A percentile compares a stretch with the other conserved stretches of the same genome.
Evolutionary conservation across 2,329 filamentous ascomycete species (phyloP).

Genomic region (Massarina eburnea): DNA sequence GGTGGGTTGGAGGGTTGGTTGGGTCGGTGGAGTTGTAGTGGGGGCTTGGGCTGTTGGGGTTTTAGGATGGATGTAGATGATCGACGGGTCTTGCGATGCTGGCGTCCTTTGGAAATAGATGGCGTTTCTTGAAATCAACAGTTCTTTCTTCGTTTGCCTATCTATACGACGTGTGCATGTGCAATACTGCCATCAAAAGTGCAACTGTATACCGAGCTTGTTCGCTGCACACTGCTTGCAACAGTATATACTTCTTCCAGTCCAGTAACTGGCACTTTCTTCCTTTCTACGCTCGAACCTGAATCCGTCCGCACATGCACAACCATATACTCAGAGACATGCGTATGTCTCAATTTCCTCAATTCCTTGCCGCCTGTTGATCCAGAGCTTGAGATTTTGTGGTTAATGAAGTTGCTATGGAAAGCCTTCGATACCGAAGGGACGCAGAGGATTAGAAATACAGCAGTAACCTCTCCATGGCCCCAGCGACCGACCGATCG

Average conservation of each 20-base stretch:
- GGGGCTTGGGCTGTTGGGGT: background rate
- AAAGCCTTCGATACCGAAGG: slow-evolving; percentile 4
- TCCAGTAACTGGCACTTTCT: background rate
- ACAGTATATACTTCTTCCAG: background rate
- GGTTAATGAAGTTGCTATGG: background rate
- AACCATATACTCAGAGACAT: background rate
- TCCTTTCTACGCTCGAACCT: background rate
- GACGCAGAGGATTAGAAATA: slow-evolving; percentile 6
- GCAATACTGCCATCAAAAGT: background rate
- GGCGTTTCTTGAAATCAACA: too few species aligned
- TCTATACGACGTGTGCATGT: too few species aligned
- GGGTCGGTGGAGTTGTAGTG: background rate
- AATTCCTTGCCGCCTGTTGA: background rate
- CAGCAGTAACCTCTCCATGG: slow-evolving; percentile 4
- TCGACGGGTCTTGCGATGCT: background rate
- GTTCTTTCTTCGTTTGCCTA: too few species aligned
- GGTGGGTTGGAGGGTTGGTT: background rate
- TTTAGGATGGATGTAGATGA: background rate
- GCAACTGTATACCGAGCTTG: background rate
- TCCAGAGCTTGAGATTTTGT: background rate
- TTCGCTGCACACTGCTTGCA: background rate
- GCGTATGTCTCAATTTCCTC: background rate
- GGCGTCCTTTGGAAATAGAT: too few species aligned
- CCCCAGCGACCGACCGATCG: slow-evolving; percentile 6
- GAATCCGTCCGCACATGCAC: background rate